Conservation (phyloP, 225 moss, liverwort and hornwort genomes). For the Straminergon stramineum region DNA sequence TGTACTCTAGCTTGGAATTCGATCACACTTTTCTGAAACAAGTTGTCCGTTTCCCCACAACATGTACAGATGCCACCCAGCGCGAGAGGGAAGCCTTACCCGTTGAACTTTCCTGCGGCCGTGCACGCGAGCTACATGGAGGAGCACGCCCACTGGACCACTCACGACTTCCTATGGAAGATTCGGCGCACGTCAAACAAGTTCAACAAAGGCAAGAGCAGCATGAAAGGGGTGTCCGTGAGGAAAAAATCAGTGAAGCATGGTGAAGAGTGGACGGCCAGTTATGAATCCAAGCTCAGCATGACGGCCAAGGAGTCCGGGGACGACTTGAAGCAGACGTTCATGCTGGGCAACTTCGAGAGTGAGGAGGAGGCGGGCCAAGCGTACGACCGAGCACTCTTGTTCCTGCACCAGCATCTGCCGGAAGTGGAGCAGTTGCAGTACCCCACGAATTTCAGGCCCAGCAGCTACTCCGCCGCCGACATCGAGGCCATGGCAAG, state of each 20-base stretch:
- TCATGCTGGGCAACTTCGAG: not conserved
- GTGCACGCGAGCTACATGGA: not conserved
- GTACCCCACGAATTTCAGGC: not conserved
- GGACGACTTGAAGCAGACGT: not conserved
- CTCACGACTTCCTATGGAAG: constrained; percentile 6
- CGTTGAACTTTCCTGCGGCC: not conserved
- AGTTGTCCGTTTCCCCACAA: too few species aligned
- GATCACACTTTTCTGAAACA: not conserved
- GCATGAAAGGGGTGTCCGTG: not conserved
- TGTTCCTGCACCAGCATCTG: not conserved
- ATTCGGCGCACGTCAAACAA: not conserved
- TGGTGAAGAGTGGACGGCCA: not conserved
- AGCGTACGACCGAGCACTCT: not conserved
- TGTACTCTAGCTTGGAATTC: too few species aligned
- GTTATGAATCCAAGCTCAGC: not conserved
- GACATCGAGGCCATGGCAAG: not conserved
- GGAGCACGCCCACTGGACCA: not conserved
- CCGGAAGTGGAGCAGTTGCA: not conserved
- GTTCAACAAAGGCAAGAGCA: not conserved
- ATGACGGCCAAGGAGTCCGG: not conserved
- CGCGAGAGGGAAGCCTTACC: not conserved
- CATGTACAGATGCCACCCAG: not conserved
- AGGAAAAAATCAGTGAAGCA: not conserved
- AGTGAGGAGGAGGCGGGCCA: not conserved
- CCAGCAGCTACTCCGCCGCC: not conserved